Evolutionary conservation across 441 rosid genomes (phyloP).

Genomic region (Corymbia calophylla): DNA sequence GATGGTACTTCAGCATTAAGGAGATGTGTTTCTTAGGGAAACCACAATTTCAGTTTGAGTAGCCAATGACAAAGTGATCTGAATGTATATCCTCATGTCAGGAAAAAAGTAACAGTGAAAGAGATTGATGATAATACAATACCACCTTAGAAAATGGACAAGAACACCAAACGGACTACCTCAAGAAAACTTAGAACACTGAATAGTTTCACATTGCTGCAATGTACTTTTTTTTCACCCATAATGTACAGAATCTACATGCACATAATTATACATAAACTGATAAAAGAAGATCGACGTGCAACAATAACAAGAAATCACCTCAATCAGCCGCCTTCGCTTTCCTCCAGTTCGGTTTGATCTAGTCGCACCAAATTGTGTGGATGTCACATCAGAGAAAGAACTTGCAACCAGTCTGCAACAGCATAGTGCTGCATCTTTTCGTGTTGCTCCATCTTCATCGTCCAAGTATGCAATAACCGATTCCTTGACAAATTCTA

Average conservation of each 20-base stretch:
- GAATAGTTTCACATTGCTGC: neutral
- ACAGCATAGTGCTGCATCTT: constrained; percentile 98
- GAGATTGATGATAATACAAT: neutral
- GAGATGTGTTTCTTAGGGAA: neutral
- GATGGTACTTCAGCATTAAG: neutral
- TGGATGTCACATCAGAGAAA: constrained; percentile 44
- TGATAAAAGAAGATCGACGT: neutral
- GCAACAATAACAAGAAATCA: constrained; percentile 14
- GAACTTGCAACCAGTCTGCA: constrained; percentile 93
- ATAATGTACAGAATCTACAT: neutral
- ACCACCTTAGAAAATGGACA: neutral
- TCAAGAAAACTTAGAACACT: neutral
- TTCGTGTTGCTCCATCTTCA: constrained; percentile 88
- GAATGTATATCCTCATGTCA: neutral
- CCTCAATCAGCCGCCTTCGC: constrained; percentile 84
- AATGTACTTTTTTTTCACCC: neutral
- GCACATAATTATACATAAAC: neutral
- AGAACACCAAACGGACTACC: neutral
- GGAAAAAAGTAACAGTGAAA: neutral
- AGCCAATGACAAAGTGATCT: neutral
- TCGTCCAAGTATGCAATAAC: constrained; percentile 91
- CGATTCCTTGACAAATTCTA: constrained; percentile 93
- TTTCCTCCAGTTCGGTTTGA: constrained; percentile 81
- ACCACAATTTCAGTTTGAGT: neutral
- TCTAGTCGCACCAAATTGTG: constrained; percentile 71